Percentiles rank a stretch among this genome's conserved stretches.
Evolutionary conservation across 2,329 filamentous ascomycete genomes (phyloP).

Genomic region (Microascus cirrosus): DNA sequence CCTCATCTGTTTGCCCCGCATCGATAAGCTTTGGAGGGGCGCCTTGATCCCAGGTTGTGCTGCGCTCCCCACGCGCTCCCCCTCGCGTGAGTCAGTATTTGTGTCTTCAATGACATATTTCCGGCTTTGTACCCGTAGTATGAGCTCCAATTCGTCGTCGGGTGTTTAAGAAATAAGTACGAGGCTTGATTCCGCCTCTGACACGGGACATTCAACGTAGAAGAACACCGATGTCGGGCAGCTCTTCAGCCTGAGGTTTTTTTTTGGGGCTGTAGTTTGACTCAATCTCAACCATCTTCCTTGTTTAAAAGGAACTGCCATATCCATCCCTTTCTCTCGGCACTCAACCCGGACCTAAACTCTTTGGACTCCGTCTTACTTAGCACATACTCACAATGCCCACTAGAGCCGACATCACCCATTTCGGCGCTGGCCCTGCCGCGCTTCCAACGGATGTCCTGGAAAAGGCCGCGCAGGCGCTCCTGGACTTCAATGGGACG

Average conservation of each 20-base stretch:
- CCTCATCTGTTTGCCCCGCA: not conserved
- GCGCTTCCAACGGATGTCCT: constrained; percentile 72
- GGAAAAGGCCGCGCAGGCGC: constrained; percentile 61
- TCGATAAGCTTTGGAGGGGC: not conserved
- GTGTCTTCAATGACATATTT: not conserved
- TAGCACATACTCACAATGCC: constrained; percentile 43
- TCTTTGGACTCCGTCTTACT: not conserved
- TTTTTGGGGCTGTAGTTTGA: not conserved
- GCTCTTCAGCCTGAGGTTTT: not conserved
- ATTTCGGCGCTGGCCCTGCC: constrained; percentile 90
- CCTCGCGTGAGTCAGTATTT: not conserved
- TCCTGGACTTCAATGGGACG: constrained; percentile 73
- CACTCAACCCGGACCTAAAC: not conserved
- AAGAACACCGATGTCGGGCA: not conserved
- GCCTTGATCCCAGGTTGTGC: not conserved
- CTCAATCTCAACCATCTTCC: not conserved
- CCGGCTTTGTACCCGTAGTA: not conserved
- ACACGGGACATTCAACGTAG: not conserved
- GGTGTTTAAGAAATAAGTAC: not conserved
- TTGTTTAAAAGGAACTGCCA: not conserved
- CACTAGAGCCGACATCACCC: constrained; percentile 61
- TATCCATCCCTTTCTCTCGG: not conserved
- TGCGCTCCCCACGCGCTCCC: not conserved
- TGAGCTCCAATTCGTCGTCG: not conserved
- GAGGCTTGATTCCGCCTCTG: not conserved